These are phyloP conservation scores for Wickerhamomyces ciferrii DNA, from an alignment of 805 yeast species.

Conservation along the genomic window DNA sequence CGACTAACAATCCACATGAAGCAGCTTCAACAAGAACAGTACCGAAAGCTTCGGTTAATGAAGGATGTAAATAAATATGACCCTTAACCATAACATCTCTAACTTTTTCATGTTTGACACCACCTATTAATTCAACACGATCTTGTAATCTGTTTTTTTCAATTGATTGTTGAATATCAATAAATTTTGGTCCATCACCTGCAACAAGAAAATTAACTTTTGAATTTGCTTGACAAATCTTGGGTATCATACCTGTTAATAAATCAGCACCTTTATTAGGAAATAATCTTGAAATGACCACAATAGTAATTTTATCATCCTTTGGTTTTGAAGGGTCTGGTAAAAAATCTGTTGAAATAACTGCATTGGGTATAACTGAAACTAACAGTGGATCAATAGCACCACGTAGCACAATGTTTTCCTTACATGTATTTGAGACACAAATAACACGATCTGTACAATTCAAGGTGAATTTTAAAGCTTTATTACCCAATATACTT, in stretches of 20 bases:
- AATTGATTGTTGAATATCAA: conserved; percentile 93
- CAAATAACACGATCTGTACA: conserved; percentile 94
- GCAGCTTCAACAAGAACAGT: conserved; percentile 98
- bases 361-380: conserved; percentile 95
- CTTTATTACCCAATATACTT: conserved; percentile 80
- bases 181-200: conserved; percentile 94
- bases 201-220: conserved; percentile 81
- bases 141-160: conserved; percentile 84
- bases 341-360: conserved; percentile 74
- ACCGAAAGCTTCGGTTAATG: conserved; percentile 96
- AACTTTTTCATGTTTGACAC: conserved; percentile 88
- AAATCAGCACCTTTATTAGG: conserved; percentile 97
- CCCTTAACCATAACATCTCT: conserved; percentile 91
- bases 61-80: conserved; percentile 88
- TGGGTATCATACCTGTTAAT: conserved; percentile 77
- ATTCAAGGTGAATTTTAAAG: conserved; percentile 74
- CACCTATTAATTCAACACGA: conserved; percentile 79
- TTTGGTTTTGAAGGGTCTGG: conserved; percentile 34
- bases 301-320: conserved; percentile 62
- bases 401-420: conserved; percentile 87
- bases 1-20: conserved; percentile 88
- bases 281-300: conserved; percentile 84
- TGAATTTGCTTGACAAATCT: conserved; percentile 58
- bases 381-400: conserved; percentile 71
- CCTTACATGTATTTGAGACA: conserved; percentile 95